phyloP scores from a whole-genome alignment of 371 early-diverging fungal genomes.

The Mucor lusitanicus region DNA sequence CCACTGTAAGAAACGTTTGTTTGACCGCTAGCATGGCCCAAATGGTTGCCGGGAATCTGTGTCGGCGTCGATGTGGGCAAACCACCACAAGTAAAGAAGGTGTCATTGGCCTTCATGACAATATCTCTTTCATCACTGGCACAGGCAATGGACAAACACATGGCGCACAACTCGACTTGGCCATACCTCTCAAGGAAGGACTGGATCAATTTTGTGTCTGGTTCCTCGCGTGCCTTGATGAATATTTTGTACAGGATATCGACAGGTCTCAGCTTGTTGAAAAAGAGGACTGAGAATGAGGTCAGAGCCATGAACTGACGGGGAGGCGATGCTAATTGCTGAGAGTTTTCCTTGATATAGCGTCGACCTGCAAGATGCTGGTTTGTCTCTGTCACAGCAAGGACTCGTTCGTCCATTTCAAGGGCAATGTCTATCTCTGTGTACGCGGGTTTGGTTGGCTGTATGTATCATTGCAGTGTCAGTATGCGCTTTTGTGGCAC shows the following conservation, averaged over 20 bases:
- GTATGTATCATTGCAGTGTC: neutral
- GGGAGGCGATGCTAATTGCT: slow-evolving; percentile 58
- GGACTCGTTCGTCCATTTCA: neutral
- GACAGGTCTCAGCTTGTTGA: slow-evolving; percentile 75
- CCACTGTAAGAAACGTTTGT: slow-evolving; percentile 59
- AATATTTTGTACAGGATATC: slow-evolving; percentile 43
- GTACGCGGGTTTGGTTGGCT: neutral
- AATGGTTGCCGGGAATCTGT: slow-evolving; percentile 9
- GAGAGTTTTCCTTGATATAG: slow-evolving; percentile 58
- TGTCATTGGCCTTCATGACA: slow-evolving; percentile 39
- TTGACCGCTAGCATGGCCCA: slow-evolving; percentile 44
- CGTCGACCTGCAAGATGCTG: slow-evolving; percentile 9
- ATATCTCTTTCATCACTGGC: slow-evolving; percentile 14
- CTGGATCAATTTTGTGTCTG: slow-evolving; percentile 44
- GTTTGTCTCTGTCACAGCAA: slow-evolving; percentile 55
- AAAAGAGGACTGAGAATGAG: slow-evolving; percentile 62
- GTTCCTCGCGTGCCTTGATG: neutral
- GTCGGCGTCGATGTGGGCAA: slow-evolving; percentile 36
- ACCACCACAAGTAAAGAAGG: slow-evolving; percentile 71
- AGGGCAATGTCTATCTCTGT: neutral
- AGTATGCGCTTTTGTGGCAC: neutral
- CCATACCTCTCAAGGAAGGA: slow-evolving; percentile 62
- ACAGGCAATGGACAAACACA: slow-evolving; percentile 73
- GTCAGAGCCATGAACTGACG: slow-evolving; percentile 76
- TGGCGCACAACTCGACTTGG: slow-evolving; percentile 67